A percentile compares a stretch with the other conserved stretches of the same genome.
phyloP scores from a whole-genome alignment of 257 asterid species.

The Solanum rostratum region DNA sequence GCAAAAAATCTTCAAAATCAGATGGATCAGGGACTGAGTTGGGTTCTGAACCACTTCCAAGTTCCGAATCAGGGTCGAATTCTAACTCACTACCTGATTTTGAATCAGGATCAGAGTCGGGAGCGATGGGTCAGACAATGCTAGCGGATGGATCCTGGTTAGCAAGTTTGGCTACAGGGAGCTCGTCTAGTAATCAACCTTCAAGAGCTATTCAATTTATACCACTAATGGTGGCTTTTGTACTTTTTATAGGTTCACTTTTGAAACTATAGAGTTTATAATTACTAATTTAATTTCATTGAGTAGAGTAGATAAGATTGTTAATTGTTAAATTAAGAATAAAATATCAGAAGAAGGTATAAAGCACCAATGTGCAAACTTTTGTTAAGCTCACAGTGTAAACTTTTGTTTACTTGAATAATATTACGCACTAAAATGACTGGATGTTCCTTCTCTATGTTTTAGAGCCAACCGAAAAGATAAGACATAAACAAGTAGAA shows the following conservation, averaged over 20 bases:
- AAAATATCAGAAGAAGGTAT: background rate
- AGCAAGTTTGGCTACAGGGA: conserved; percentile 65
- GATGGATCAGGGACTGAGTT: conserved; percentile 11
- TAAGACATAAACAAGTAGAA: background rate
- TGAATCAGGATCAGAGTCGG: conserved; percentile 27
- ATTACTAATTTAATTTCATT: background rate
- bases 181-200: conserved; percentile 13
- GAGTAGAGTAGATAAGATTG: background rate
- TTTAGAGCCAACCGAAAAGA: background rate
- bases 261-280: background rate
- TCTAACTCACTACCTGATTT: conserved; percentile 3
- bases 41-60: conserved; percentile 9
- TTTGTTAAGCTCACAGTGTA: background rate
- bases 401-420: background rate
- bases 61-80: conserved; percentile 9
- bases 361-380: background rate
- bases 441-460: background rate
- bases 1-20: conserved; percentile 33
- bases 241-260: conserved; percentile 11
- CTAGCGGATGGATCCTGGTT: conserved; percentile 67
- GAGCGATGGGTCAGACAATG: conserved; percentile 25
- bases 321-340: background rate
- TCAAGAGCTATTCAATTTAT: conserved; percentile 1
- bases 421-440: background rate
- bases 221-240: conserved; percentile 9